Percentiles rank a stretch among this genome's conserved stretches.
Conservation (phyloP, 2,329 filamentous ascomycete genomes). For the Curvularia eragrostidis region DNA sequence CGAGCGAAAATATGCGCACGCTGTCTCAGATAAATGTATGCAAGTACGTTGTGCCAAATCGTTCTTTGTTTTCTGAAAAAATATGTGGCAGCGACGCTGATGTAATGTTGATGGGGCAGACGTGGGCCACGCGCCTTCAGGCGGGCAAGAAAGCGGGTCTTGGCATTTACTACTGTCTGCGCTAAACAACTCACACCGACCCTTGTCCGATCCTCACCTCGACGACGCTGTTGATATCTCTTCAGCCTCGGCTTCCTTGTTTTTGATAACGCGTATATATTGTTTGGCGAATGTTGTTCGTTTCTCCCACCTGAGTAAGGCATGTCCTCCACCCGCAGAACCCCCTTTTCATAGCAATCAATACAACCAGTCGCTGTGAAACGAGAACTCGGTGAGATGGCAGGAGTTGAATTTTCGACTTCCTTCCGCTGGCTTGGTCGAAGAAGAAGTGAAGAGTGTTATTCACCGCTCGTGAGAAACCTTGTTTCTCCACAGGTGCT, state of each 20-base stretch:
- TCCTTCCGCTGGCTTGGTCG: slow-evolving; percentile 17
- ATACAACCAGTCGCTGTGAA: slow-evolving; percentile 18
- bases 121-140: neutral
- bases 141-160: slow-evolving; percentile 10
- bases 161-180: slow-evolving; percentile 11
- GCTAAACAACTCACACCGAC: slow-evolving; percentile 31
- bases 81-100: neutral
- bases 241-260: slow-evolving; percentile 12
- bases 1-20: neutral
- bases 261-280: slow-evolving; percentile 22
- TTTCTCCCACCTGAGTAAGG: slow-evolving; percentile 34
- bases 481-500: slow-evolving; percentile 4
- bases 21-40: neutral
- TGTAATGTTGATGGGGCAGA: slow-evolving; percentile 6
- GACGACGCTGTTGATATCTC: slow-evolving; percentile 22
- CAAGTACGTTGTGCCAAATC: neutral
- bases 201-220: slow-evolving; percentile 19
- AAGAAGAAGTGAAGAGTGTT: slow-evolving; percentile 17
- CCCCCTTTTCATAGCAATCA: slow-evolving; percentile 21
- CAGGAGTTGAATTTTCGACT: slow-evolving; percentile 17
- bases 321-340: slow-evolving; percentile 25
- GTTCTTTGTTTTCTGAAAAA: neutral
- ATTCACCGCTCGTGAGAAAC: slow-evolving; percentile 7
- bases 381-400: slow-evolving; percentile 29
- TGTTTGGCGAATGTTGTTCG: slow-evolving; percentile 28